Percentiles rank a stretch among this genome's conserved stretches.
Evolutionary conservation across 2,329 filamentous ascomycete genomes (phyloP).

Genomic region (Arachnomyces sp.): DNA sequence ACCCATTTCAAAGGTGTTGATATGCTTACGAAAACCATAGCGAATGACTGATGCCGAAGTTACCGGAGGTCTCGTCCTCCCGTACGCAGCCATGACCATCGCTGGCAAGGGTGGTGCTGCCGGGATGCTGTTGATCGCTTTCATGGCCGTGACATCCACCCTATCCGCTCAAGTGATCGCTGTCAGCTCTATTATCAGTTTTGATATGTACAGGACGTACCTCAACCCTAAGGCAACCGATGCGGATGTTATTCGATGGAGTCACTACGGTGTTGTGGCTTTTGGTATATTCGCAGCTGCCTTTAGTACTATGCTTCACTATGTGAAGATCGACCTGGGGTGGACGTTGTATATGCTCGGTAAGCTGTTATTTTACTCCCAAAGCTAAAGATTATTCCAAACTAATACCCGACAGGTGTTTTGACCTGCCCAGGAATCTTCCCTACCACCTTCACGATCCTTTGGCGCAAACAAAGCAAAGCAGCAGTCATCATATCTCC

Average conservation of each 20-base stretch:
- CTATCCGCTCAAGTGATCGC: constrained; percentile 47
- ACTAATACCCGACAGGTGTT: constrained; percentile 28
- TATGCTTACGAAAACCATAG: constrained; percentile 10
- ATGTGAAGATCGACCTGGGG: constrained; percentile 46
- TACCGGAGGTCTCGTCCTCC: constrained; percentile 29
- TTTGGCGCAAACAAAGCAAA: constrained; percentile 45
- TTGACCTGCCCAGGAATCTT: constrained; percentile 48
- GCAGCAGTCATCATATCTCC: constrained; percentile 44
- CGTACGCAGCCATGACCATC: constrained; percentile 31
- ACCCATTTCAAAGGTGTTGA: neutral
- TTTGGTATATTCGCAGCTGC: constrained; percentile 45
- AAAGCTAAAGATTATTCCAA: too few relatives aligned
- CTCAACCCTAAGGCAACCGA: constrained; percentile 41
- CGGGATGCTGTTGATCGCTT: constrained; percentile 30
- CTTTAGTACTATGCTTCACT: constrained; percentile 46
- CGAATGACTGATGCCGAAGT: constrained; percentile 32
- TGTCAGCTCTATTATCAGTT: constrained; percentile 46
- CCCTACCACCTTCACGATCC: constrained; percentile 45
- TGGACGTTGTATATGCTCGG: constrained; percentile 50
- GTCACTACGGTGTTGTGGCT: constrained; percentile 46
- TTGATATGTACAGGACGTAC: constrained; percentile 47
- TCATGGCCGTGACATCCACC: constrained; percentile 40
- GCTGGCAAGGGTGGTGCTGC: constrained; percentile 32
- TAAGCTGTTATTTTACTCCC: constrained; percentile 8
- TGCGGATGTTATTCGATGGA: constrained; percentile 43